Conservation (phyloP, 768 basidiomycete genomes). For the Hericium alpestre region DNA sequence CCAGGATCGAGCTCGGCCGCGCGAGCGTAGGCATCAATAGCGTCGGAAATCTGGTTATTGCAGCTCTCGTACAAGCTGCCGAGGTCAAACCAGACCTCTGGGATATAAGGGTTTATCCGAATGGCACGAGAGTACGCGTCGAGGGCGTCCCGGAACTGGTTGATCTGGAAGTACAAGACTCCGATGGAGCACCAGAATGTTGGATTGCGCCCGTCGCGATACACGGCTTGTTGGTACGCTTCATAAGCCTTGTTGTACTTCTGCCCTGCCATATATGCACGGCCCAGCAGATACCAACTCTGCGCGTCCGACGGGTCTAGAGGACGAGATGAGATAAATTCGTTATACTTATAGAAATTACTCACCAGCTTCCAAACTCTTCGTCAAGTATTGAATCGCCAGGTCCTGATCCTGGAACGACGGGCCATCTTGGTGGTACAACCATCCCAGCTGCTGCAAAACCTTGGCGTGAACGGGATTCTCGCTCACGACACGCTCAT, state of each 20-base stretch:
- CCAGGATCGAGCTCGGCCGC: constrained; percentile 88
- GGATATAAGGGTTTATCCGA: constrained; percentile 96
- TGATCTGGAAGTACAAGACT: constrained; percentile 98
- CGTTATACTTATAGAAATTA: constrained; percentile 5
- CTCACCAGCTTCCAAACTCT: constrained; percentile 89
- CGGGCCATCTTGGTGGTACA: constrained; percentile 93
- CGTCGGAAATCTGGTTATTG: constrained; percentile 98
- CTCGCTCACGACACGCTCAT: constrained; percentile 88
- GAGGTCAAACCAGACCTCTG: constrained; percentile 92
- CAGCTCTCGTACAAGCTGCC: constrained; percentile 95
- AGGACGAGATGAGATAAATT: not conserved
- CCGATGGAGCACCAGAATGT: constrained; percentile 99
- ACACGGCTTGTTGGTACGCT: constrained; percentile 97
- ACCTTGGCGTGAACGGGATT: constrained; percentile 95
- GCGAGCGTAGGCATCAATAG: constrained; percentile 94
- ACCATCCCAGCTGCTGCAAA: constrained; percentile 93
- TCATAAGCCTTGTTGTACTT: constrained; percentile 99
- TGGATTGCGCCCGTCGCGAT: constrained; percentile 96
- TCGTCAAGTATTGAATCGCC: constrained; percentile 88
- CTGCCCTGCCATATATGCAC: constrained; percentile 96
- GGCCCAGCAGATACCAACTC: constrained; percentile 97
- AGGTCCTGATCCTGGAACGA: constrained; percentile 93
- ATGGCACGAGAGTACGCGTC: constrained; percentile 99
- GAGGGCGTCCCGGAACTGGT: constrained; percentile 96
- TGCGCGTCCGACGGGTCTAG: constrained; percentile 90